Base-by-base conservation (phyloP, 1,139 yeast genomes). In the Suhomyces maxii region DNA sequence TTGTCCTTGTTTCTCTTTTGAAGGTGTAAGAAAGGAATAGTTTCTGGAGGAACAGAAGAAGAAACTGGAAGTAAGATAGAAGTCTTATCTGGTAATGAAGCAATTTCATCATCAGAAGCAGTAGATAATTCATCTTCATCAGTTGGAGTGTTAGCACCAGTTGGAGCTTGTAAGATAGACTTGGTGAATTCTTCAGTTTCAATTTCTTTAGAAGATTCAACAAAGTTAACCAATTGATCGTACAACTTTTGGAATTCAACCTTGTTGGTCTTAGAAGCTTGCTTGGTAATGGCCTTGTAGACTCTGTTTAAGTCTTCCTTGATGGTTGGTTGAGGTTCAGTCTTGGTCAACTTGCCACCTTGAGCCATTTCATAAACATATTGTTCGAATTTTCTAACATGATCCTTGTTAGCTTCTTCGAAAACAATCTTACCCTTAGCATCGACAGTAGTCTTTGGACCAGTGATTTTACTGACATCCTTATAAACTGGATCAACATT, bases 281-380 rank as follows among this genome's bases (percentile, higher is more conserved):
- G 91, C 60, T 82, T 84, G 52, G 86, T 77, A 52, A 89, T 82
- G 45, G 91, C 89, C 65, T 84, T 83, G 79, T 89, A 90, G 54
- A 89, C 88, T 64, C 85, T 82, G 41, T 90, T 83, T 65, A 90
- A 80, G 68, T 89, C 97, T 64, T 89, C 93, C 58, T 83, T 83
- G 61, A 87, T 84, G 43, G 95, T 81, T 61, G 93, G 89, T 64
- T 83, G 83, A 33, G 69, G 63, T 50, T 71, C 74, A 10, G 23
- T 34, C 60, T 77, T 83, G 53, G 98, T 89, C 65, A 89, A 73
- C 56, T 83, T 83, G 59, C 96, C 93, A 71, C 99, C 99, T 63
- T 83, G 85, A 45, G 98, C 96, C 98, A 93, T 91, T 69, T 89
- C 97, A 64, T 84, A 82, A 56, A 93, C 98, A 64, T 93, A 93